A percentile compares a stretch with the other conserved stretches of the same genome.
Conservation (phyloP, 2,329 filamentous ascomycete genomes). For the Cladorrhinum sp. region DNA sequence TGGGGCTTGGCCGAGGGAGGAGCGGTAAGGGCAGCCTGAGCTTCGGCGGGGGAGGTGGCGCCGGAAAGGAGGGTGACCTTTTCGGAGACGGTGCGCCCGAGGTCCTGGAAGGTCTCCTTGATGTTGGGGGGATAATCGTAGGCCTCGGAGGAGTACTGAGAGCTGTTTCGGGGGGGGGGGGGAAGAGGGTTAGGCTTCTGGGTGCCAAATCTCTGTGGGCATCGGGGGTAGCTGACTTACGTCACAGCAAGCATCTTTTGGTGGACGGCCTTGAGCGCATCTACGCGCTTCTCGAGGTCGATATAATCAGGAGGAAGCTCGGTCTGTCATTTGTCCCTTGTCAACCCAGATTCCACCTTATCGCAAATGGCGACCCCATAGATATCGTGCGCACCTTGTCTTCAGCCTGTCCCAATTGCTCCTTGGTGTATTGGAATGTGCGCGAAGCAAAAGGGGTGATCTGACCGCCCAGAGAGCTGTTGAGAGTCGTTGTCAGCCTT, state of each 20-base stretch:
- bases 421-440: slow-evolving; percentile 96
- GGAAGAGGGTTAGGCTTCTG: slow-evolving; percentile 27
- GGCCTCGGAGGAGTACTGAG: slow-evolving; percentile 85
- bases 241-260: slow-evolving; percentile 97
- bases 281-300: slow-evolving; percentile 96
- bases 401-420: slow-evolving; percentile 90
- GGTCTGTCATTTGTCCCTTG: slow-evolving; percentile 55
- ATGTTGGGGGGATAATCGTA: slow-evolving; percentile 97
- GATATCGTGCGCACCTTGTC: slow-evolving; percentile 65
- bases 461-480: slow-evolving; percentile 65
- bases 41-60: slow-evolving; percentile 83
- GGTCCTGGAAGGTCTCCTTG: slow-evolving; percentile 94
- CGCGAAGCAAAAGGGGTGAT: slow-evolving; percentile 91
- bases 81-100: slow-evolving; percentile 91
- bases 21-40: slow-evolving; percentile 88
- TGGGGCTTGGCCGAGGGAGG: slow-evolving; percentile 89
- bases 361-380: background rate
- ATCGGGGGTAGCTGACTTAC: slow-evolving; percentile 52
- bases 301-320: slow-evolving; percentile 97
- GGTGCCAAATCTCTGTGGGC: background rate
- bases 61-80: slow-evolving; percentile 89
- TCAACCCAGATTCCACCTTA: slow-evolving; percentile 15
- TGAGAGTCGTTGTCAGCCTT: slow-evolving; percentile 28
- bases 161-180: slow-evolving; percentile 54
- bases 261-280: slow-evolving; percentile 94